These are phyloP conservation scores for Carex scoparia DNA, from an alignment of 176 grass and related monocot genomes.

Conservation along the genomic window DNA sequence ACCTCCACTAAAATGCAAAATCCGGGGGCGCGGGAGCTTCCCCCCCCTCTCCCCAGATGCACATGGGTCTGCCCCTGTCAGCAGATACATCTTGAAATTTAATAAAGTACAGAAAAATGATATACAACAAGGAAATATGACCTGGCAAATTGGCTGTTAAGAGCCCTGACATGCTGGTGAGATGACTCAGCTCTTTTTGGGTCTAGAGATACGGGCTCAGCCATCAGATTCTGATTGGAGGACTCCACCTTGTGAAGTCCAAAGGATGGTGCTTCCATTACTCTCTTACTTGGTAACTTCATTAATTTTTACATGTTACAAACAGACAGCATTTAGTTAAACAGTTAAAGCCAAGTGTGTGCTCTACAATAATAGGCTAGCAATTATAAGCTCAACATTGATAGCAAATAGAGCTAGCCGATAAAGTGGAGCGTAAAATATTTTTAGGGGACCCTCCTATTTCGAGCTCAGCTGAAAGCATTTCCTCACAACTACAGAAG, in stretches of 20 bases:
- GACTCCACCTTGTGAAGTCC: slow-evolving; percentile 62
- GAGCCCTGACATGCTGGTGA: slow-evolving; percentile 68
- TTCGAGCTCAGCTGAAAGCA: too few relatives aligned
- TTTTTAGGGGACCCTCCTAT: too few relatives aligned
- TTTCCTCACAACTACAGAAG: too few relatives aligned
- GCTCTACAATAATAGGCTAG: background rate
- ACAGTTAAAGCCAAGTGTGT: background rate
- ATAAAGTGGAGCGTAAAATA: background rate
- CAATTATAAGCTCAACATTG: background rate
- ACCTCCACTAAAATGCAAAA: too few relatives aligned
- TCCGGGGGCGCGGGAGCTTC: too few relatives aligned
- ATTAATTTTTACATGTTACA: slow-evolving; percentile 36
- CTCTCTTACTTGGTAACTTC: slow-evolving; percentile 72
- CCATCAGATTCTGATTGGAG: slow-evolving; percentile 71
- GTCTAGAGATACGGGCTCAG: slow-evolving; percentile 43
- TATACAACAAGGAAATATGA: background rate
- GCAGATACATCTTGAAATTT: background rate
- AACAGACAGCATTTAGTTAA: slow-evolving; percentile 7
- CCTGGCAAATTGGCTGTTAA: slow-evolving; percentile 90
- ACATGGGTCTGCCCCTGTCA: background rate
- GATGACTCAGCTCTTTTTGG: slow-evolving; percentile 49
- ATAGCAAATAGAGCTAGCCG: background rate
- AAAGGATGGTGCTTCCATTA: slow-evolving; percentile 78
- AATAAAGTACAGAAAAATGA: background rate
- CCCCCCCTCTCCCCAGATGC: too few relatives aligned